Evolutionary conservation across 257 asterid species (phyloP).

Genomic region (Petrea volubilis): DNA sequence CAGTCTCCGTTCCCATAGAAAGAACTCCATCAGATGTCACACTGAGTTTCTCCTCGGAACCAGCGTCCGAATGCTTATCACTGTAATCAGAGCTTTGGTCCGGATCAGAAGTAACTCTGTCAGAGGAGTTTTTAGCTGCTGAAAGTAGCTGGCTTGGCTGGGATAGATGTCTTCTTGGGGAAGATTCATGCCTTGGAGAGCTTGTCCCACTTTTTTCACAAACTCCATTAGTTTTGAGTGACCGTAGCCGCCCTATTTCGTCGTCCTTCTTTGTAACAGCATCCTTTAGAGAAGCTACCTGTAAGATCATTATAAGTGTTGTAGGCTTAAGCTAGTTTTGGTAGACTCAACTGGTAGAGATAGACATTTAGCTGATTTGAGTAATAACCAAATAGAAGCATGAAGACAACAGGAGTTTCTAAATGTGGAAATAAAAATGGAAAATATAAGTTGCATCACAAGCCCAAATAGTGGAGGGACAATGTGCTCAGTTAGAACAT

Average conservation of each 20-base stretch:
- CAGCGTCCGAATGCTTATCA: conserved; percentile 87
- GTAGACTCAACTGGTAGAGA: conserved; percentile 4
- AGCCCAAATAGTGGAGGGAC: not conserved
- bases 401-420: too few species aligned
- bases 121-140: conserved; percentile 44
- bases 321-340: conserved; percentile 4
- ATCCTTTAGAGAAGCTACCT: conserved; percentile 79
- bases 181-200: conserved; percentile 54
- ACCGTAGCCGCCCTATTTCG: conserved; percentile 65
- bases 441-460: not conserved
- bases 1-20: conserved; percentile 93
- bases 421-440: not conserved
- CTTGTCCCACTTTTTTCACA: conserved; percentile 44
- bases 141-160: conserved; percentile 39
- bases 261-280: conserved; percentile 73
- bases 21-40: conserved; percentile 94
- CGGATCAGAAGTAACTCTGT: conserved; percentile 61
- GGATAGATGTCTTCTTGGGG: conserved; percentile 57
- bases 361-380: not conserved
- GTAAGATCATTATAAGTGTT: conserved; percentile 21
- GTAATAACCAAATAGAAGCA: not conserved
- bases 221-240: conserved; percentile 40
- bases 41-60: conserved; percentile 90
- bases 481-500: not conserved
- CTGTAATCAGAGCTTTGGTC: conserved; percentile 79